These are phyloP conservation scores for Medicago lupulina DNA, from an alignment of 306 rosid genomes.

Conservation along the genomic window DNA sequence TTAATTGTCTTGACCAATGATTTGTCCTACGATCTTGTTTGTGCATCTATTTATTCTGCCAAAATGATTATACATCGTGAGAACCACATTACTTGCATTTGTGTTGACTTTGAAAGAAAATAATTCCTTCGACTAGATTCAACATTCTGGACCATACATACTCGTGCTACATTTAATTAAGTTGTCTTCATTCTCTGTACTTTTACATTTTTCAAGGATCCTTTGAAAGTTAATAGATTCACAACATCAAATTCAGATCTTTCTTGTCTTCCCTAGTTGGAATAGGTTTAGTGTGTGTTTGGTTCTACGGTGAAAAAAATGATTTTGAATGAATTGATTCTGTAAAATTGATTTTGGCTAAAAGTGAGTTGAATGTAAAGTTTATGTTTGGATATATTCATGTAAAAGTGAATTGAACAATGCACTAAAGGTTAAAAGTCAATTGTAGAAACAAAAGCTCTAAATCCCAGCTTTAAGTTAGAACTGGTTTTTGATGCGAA, in stretches of 20 bases:
- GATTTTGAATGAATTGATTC: not conserved
- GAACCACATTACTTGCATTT: conserved; percentile 11
- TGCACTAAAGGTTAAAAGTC: not conserved
- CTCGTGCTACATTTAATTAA: conserved; percentile 25
- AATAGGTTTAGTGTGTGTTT: conserved; percentile 21
- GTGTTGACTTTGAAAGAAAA: not conserved
- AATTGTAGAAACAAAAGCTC: not conserved
- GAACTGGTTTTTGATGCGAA: not conserved
- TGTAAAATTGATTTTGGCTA: not conserved
- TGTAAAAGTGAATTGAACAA: not conserved
- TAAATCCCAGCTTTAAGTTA: not conserved
- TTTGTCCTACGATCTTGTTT: conserved; percentile 13
- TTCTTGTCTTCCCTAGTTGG: conserved; percentile 32
- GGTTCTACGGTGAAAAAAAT: not conserved
- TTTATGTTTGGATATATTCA: not conserved
- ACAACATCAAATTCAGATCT: conserved; percentile 19
- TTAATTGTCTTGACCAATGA: conserved; percentile 14
- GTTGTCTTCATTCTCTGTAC: conserved; percentile 28
- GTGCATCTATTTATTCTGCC: conserved; percentile 33
- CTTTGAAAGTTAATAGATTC: conserved; percentile 28
- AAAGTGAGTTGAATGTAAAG: not conserved
- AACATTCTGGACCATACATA: conserved; percentile 10
- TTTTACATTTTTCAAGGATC: conserved; percentile 24
- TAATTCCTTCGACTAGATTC: not conserved
- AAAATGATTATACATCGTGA: conserved; percentile 33